Evolutionary conservation across 2,329 filamentous ascomycete species (phyloP), one percentile per base, ranked within the genome.

Genomic region (Sarocladiaceae sp.): DNA sequence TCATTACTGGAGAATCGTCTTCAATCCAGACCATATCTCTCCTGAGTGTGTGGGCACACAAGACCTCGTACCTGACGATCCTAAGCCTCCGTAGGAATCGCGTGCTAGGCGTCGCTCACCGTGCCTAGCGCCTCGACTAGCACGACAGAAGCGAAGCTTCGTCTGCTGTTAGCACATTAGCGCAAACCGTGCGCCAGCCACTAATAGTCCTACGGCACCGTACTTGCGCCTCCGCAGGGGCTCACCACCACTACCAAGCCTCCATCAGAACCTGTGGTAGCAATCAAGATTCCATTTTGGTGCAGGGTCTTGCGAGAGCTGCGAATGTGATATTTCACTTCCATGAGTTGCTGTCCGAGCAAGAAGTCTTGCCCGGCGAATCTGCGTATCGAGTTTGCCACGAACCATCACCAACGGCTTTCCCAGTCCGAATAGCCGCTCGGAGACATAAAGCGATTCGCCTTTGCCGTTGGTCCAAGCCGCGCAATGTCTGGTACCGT

Each of bases 11-110:
- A 8, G 29, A 33, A 15, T 5, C 18, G 37, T 42, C 11, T 42
- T 11, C 4, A 22, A 20, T 11, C 37, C 37, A 42, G 35, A 12
- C n/a, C n/a, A n/a, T n/a, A n/a, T n/a, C n/a, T n/a, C n/a, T n/a
- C n/a, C n/a, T n/a, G n/a, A n/a, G n/a, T n/a, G n/a, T n/a, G n/a
- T n/a, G n/a, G n/a, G n/a, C n/a, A n/a, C n/a, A n/a, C n/a, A n/a
- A n/a, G 5, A n/a, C 18, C 26, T 28, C n/a, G 44, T 48, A 22
- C 44, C 44, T 48, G 44, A 48, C 44, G 44, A 48, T 48, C 44
- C 44, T 15, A 33, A 29, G 28, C 20, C 33, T 20, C 44, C 33
- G 44, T 31, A 48, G 44, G 33, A 48, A 28, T 8, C 22, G 22
- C 15, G 10, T 10, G 23, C 11, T 26, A 25, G 40, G 40, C 10